Conservation (phyloP, 306 rosid genomes). For the Vigna nakashimae region DNA sequence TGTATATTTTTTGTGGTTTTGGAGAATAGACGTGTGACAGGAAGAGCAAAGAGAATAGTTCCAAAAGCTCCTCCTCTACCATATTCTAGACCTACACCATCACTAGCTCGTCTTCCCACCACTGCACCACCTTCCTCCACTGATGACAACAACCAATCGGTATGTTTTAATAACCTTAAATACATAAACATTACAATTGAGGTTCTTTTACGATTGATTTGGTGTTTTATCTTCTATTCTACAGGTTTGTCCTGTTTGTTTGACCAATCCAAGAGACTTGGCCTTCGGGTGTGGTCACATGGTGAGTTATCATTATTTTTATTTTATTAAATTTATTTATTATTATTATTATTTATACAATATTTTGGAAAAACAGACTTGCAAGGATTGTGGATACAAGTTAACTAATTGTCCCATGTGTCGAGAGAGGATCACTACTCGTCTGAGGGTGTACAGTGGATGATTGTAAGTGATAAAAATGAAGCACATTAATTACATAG, state of each 20-base stretch:
- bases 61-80: constrained; percentile 79
- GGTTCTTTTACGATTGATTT: constrained; percentile 17
- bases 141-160: constrained; percentile 66
- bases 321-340: too few relatives aligned
- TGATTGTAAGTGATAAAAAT: constrained; percentile 48
- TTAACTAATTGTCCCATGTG: constrained; percentile 80
- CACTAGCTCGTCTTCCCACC: constrained; percentile 43
- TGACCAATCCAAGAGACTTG: constrained; percentile 71
- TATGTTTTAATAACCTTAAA: constrained; percentile 19
- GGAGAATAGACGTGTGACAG: constrained; percentile 62
- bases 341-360: neutral
- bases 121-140: constrained; percentile 34
- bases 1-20: neutral
- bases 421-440: constrained; percentile 68
- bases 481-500: neutral
- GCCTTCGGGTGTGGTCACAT: constrained; percentile 93
- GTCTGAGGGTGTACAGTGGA: constrained; percentile 76
- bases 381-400: constrained; percentile 81
- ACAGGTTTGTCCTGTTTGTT: constrained; percentile 85
- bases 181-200: neutral
- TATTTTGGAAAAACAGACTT: constrained; percentile 58
- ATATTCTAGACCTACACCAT: constrained; percentile 50
- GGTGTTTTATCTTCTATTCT: constrained; percentile 15
- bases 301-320: constrained; percentile 53
- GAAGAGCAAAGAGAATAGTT: constrained; percentile 63